phyloP scores from a whole-genome alignment of 2,329 filamentous ascomycete species.

The Neodidymelliopsis sp. region DNA sequence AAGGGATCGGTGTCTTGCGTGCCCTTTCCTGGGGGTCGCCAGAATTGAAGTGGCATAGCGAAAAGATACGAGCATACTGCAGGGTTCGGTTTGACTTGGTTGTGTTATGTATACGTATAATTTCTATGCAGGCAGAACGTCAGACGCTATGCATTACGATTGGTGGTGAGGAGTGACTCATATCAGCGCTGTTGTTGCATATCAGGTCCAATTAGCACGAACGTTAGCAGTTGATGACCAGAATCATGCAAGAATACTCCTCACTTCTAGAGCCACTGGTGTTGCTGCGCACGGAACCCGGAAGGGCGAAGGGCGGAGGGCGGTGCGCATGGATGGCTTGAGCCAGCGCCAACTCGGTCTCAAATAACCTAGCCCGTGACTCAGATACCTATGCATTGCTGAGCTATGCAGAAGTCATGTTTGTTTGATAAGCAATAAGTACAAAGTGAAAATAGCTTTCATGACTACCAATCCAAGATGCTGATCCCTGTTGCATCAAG shows the following conservation, averaged over 20 bases:
- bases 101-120: conserved; percentile 1
- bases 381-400: too few relatives aligned
- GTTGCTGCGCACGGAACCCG: neutral
- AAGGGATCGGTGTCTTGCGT: conserved; percentile 18
- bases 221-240: too few relatives aligned
- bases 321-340: neutral
- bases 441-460: too few relatives aligned
- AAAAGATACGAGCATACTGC: neutral
- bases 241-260: too few relatives aligned
- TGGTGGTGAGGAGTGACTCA: neutral
- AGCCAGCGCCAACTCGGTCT: neutral
- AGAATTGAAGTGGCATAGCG: conserved; percentile 15
- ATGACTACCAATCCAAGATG: too few relatives aligned
- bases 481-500: too few relatives aligned
- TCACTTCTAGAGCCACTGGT: neutral
- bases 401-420: too few relatives aligned
- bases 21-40: conserved; percentile 13
- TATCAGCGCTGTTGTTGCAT: neutral
- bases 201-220: too few relatives aligned
- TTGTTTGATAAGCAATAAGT: too few relatives aligned
- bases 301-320: too few relatives aligned
- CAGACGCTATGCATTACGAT: neutral
- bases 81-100: too few relatives aligned
- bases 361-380: neutral
- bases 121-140: neutral